Conservation (phyloP, 352 stramenopile genomes). For the Phytopythium aichiense region DNA sequence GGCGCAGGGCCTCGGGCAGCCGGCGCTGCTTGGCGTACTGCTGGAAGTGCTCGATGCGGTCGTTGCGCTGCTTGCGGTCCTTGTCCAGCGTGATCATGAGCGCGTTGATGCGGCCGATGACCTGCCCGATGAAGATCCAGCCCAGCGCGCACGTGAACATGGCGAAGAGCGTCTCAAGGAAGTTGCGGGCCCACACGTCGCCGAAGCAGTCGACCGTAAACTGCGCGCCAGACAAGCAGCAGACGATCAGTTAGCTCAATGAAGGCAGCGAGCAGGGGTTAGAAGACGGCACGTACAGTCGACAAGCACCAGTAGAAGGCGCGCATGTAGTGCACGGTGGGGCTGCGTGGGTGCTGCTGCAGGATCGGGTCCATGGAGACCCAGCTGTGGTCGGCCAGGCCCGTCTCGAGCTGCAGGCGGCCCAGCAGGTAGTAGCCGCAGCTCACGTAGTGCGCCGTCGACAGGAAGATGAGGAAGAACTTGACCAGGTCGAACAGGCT, state of each 20-base stretch:
- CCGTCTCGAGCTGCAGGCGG: conserved; percentile 28
- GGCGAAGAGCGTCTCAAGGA: conserved; percentile 54
- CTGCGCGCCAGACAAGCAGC: conserved; percentile 12
- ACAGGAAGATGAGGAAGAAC: conserved; percentile 60
- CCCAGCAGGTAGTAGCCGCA: conserved; percentile 52
- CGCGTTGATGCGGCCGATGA: conserved; percentile 63
- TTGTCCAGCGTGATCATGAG: conserved; percentile 71
- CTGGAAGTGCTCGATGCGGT: conserved; percentile 57
- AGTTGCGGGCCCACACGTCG: conserved; percentile 59
- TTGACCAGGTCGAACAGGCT: conserved; percentile 47
- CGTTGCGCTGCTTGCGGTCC: conserved; percentile 42
- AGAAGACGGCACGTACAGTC: conserved; percentile 29
- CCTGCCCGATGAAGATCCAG: conserved; percentile 75
- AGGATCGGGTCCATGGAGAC: conserved; percentile 53
- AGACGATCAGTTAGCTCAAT: neutral
- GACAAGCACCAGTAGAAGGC: conserved; percentile 79
- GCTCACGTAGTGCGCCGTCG: conserved; percentile 43
- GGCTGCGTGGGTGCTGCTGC: conserved; percentile 40
- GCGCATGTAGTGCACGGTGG: conserved; percentile 61
- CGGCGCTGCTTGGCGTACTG: conserved; percentile 60
- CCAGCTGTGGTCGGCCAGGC: conserved; percentile 40
- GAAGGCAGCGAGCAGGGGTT: neutral
- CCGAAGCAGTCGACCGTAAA: conserved; percentile 81
- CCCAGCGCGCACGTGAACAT: conserved; percentile 64
- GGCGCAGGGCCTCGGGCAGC: conserved; percentile 33